Base-by-base conservation (phyloP, 495 filamentous ascomycete species). In the Neurospora sp. region DNA sequence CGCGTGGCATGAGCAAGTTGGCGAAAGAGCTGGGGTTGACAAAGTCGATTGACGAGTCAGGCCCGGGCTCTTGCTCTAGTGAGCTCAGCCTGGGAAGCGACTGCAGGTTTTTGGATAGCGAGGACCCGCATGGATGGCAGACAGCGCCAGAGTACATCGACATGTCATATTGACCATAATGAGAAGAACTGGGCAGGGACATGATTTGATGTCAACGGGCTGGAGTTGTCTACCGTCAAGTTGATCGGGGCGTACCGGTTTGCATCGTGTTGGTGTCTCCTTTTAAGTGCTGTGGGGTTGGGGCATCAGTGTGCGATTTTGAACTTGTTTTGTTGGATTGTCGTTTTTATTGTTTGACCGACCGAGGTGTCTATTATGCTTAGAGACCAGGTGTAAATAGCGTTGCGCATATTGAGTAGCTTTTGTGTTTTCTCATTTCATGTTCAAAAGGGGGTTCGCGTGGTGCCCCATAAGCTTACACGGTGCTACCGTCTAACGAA, bases 41-140 rank as follows among this genome's bases (percentile, higher is more conserved):
- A 18, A 45, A 27, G n/a, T 18, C n/a, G 27, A 40, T 31, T 7
- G 71, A 75, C 27, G 71, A 8, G 40, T n/a, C 42, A 16, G 40
- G 37, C 1, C 38, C 18, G 10, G 53, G 37, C 5, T 53, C 53
- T 8, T 37, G 27, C 22, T 65, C 53, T 31, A 65, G 53, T 65
- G 53, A 35, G 27, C 27, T 65, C 27, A 65, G 27, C 53, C 53
- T 65, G 53, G 53, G 27, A 27, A 65, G 53, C 53, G 53, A 65
- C 53, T 65, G 53, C 27, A 65, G 74, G 14, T 79, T 79, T 22
- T 39, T 79, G 35, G 77, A 71, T n/a, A 79, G 77, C 22, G 77
- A 79, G 38, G 74, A 20, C 39, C 77, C 77, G 40, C 77, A 61
- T 27, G 77, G 77, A 0, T 79, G 77, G 77, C 44, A 41, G n/a